phyloP scores from a whole-genome alignment of 768 basidiomycete genomes.

The Dentipellis fragilis region DNA sequence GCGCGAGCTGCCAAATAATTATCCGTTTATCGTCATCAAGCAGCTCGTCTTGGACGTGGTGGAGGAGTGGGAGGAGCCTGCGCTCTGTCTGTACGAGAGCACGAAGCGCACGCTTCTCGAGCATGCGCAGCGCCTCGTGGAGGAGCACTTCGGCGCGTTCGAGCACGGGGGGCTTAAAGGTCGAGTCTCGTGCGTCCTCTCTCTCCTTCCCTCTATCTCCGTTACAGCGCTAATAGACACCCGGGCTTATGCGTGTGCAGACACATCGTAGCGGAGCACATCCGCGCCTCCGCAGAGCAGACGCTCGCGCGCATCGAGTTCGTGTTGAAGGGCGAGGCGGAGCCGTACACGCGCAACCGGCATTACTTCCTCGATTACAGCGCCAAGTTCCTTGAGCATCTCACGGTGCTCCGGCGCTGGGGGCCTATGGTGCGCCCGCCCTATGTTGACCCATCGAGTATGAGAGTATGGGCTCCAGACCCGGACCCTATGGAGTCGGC shows the following conservation, averaged over 20 bases:
- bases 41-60: constrained; percentile 37
- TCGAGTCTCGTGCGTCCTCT: constrained; percentile 30
- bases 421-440: not conserved
- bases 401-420: constrained; percentile 24
- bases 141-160: constrained; percentile 39
- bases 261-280: constrained; percentile 39
- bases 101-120: constrained; percentile 28
- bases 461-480: constrained; percentile 38
- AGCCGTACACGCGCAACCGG: constrained; percentile 14
- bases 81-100: constrained; percentile 31
- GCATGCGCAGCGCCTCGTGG: constrained; percentile 29
- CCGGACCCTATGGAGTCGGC: constrained; percentile 43
- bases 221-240: not conserved
- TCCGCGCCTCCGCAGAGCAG: constrained; percentile 30
- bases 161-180: constrained; percentile 44
- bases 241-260: constrained; percentile 28
- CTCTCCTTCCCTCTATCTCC: not conserved
- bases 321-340: not conserved
- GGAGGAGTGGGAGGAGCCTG: constrained; percentile 38
- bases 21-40: constrained; percentile 51
- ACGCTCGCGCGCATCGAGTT: not conserved
- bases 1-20: constrained; percentile 59
- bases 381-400: constrained; percentile 38
- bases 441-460: constrained; percentile 16
- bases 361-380: constrained; percentile 21